Evolutionary conservation across 306 rosid species (phyloP).

Genomic region (Sechiopsis laciniata): DNA sequence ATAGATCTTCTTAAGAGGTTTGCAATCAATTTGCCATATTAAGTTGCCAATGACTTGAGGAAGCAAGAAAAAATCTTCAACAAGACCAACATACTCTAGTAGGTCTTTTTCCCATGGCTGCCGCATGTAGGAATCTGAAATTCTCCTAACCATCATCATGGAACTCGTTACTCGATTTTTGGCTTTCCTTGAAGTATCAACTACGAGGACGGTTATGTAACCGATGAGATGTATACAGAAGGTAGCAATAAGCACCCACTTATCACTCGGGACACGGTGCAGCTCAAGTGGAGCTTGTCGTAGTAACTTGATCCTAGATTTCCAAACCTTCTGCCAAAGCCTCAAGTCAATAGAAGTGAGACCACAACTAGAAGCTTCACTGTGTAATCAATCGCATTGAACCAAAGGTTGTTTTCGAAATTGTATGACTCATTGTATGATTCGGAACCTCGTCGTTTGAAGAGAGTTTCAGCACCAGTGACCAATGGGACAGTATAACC

Average conservation of each 20-base stretch:
- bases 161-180: constrained; percentile 33
- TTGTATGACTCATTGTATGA: constrained; percentile 38
- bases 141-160: constrained; percentile 16
- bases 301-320: constrained; percentile 62
- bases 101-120: constrained; percentile 56
- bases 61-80: constrained; percentile 78
- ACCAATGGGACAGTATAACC: constrained; percentile 75
- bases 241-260: constrained; percentile 47
- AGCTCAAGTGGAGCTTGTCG: constrained; percentile 50
- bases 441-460: constrained; percentile 50
- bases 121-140: constrained; percentile 40
- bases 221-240: constrained; percentile 52
- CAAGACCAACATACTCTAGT: constrained; percentile 74
- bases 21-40: constrained; percentile 67
- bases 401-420: constrained; percentile 51
- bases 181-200: constrained; percentile 40
- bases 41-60: constrained; percentile 78
- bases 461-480: constrained; percentile 77
- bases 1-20: constrained; percentile 71
- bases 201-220: constrained; percentile 41
- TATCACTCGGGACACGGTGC: constrained; percentile 55
- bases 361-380: constrained; percentile 69
- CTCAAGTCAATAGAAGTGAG: constrained; percentile 65
- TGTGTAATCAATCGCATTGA: constrained; percentile 51
- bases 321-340: constrained; percentile 89